These are phyloP conservation scores for Eimeria sp. DNA, from an alignment of 169 alveolate genomes.

Conservation along the genomic window DNA sequence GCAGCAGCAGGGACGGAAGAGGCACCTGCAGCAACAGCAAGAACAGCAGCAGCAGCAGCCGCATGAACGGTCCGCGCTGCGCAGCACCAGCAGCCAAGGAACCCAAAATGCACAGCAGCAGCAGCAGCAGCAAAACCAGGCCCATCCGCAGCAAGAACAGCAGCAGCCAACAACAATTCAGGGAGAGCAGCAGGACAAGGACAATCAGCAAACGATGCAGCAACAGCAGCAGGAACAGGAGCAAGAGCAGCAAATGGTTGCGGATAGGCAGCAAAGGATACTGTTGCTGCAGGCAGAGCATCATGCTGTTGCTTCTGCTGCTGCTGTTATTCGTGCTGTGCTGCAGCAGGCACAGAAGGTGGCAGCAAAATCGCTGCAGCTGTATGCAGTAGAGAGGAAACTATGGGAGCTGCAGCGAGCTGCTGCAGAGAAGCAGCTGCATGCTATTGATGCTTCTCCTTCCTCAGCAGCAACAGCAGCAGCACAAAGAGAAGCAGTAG, in stretches of 20 bases:
- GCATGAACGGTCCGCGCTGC: slow-evolving; percentile 36
- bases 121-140: background rate
- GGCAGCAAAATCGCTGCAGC: slow-evolving; percentile 49
- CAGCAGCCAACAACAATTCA: background rate
- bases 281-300: slow-evolving; percentile 39
- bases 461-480: too few relatives aligned
- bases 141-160: background rate
- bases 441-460: too few relatives aligned
- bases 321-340: slow-evolving; percentile 23
- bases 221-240: slow-evolving; percentile 8
- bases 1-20: background rate
- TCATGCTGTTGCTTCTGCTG: slow-evolving; percentile 30
- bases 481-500: too few relatives aligned
- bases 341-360: slow-evolving; percentile 43
- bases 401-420: too few relatives aligned
- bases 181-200: background rate
- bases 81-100: background rate
- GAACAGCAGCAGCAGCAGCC: too few relatives aligned
- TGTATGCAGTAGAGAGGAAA: background rate
- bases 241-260: background rate
- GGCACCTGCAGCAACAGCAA: too few relatives aligned
- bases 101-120: background rate
- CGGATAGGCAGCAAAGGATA: background rate
- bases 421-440: too few relatives aligned
- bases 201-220: background rate